Evolutionary conservation across 495 filamentous ascomycete genomes (phyloP).

Genomic region (Clavariopsis aquatica): DNA sequence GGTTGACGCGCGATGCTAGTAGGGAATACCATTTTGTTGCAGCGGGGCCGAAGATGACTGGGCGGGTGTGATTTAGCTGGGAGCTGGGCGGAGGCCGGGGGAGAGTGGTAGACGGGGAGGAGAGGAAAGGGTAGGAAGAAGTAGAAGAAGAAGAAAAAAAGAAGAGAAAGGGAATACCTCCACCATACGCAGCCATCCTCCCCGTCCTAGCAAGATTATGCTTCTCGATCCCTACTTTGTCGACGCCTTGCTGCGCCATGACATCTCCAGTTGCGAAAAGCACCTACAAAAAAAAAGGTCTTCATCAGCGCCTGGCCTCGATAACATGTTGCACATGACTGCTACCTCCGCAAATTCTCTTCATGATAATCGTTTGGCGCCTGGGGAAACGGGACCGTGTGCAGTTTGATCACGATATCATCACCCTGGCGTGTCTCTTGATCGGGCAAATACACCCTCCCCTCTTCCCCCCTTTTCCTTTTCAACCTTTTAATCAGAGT

Average conservation of each 20-base stretch:
- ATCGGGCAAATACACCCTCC: no score
- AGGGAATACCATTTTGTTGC: conserved; percentile 88
- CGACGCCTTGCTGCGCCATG: conserved; percentile 91
- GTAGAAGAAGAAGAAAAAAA: conserved; percentile 20
- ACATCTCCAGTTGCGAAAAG: conserved; percentile 90
- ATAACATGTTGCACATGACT: no score
- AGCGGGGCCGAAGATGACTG: conserved; percentile 86
- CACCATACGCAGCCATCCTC: conserved; percentile 91
- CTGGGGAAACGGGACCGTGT: no score
- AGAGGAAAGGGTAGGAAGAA: conserved; percentile 9
- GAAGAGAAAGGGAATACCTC: conserved; percentile 55
- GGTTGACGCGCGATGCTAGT: conserved; percentile 67
- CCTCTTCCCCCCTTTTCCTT: no score
- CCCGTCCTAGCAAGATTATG: conserved; percentile 81
- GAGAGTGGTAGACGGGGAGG: conserved; percentile 25
- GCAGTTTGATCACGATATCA: no score
- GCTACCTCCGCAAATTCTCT: no score
- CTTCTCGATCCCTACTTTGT: conserved; percentile 72
- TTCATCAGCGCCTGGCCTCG: no score
- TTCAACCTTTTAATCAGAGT: no score
- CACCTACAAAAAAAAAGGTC: conserved; percentile 61
- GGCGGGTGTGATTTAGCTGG: neutral
- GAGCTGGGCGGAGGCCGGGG: conserved; percentile 8
- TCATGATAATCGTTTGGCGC: no score
- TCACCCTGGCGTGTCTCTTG: no score